Evolutionary conservation across 208 protist species (phyloP), one percentile per base, ranked within the genome.

Genomic region (Crithidia acanthocephali): DNA sequence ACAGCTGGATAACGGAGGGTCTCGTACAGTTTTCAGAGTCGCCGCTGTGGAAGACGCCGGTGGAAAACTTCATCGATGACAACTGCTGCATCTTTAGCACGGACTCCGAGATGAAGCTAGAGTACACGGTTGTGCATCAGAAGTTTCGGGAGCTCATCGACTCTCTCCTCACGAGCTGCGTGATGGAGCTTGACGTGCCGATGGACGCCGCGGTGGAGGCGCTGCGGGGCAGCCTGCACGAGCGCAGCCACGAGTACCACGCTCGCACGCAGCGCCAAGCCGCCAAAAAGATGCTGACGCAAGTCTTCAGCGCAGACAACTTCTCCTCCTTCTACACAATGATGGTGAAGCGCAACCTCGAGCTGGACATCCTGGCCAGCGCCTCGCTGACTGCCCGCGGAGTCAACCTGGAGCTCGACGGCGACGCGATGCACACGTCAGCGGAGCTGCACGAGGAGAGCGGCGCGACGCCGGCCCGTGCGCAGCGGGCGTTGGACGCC

Each of bases 11-110:
- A 18, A 80, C 86, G 2, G 90, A 98, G 68, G 80, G 85, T 1
- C 74, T 98, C 55, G 68, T 97, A 15, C 89, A 95, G 74, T 98
- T 96, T 57, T 81, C 89, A 1, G 76, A 74, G 32, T 96, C 89
- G 18, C 93, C 95, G 20, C 45, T 95, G 16, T 97, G 95, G 92
- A 60, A 74, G 20, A 86, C 81, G 27, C 93, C 91, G 1, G 83
- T 97, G 16, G 81, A 95, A 37, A 86, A 93, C 72, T 98, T 97
- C 81, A 76, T 97, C 28, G 95, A 98, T 69, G 93, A 97, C 9
- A 88, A 97, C 74, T 98, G 95, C 80, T 85, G 72, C 42, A 28
- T 96, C 2, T 98, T 98, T 63, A 91, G 87, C 32, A 84, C 86
- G 22, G 92, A 97, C 45, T 76, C 72, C 5, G 94, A 97, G 59